phyloP scores from a whole-genome alignment of 305 asterid species.

The Coffea humblotiana region DNA sequence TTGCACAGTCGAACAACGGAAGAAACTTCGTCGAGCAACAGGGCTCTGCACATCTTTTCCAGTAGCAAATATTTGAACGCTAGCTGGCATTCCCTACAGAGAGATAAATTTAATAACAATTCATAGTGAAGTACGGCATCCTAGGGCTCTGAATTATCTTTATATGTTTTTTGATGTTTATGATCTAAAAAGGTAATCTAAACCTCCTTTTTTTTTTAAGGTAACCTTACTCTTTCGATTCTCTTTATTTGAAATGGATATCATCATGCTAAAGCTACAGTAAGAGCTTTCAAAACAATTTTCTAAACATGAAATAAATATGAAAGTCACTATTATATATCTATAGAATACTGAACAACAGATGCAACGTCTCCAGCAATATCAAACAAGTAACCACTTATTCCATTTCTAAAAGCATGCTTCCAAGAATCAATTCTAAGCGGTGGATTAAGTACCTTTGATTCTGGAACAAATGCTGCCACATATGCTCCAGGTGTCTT shows the following conservation, averaged over 20 bases:
- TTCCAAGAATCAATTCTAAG: neutral
- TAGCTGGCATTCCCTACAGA: conserved; percentile 96
- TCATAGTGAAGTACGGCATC: neutral
- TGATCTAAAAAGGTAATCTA: neutral
- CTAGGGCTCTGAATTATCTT: neutral
- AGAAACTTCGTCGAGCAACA: conserved; percentile 85
- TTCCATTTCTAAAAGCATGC: neutral
- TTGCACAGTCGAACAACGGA: conserved; percentile 88
- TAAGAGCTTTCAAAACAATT: neutral
- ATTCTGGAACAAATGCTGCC: conserved; percentile 88
- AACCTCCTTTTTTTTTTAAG: neutral
- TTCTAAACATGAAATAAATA: neutral
- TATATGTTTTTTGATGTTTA: neutral
- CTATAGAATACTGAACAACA: neutral
- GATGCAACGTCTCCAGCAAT: neutral
- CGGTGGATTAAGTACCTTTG: conserved; percentile 57
- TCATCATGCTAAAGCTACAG: neutral
- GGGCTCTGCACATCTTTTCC: conserved; percentile 74
- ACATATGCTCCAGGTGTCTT: conserved; percentile 66
- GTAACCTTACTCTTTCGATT: neutral
- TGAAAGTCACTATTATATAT: neutral
- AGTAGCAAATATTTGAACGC: conserved; percentile 77
- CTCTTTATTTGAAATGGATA: neutral
- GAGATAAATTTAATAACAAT: conserved; percentile 21
- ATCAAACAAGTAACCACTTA: neutral